Percentiles rank a stretch among this genome's conserved stretches.
Conservation (phyloP, 805 yeast genomes). For the Debaryomyces prosopidis region DNA sequence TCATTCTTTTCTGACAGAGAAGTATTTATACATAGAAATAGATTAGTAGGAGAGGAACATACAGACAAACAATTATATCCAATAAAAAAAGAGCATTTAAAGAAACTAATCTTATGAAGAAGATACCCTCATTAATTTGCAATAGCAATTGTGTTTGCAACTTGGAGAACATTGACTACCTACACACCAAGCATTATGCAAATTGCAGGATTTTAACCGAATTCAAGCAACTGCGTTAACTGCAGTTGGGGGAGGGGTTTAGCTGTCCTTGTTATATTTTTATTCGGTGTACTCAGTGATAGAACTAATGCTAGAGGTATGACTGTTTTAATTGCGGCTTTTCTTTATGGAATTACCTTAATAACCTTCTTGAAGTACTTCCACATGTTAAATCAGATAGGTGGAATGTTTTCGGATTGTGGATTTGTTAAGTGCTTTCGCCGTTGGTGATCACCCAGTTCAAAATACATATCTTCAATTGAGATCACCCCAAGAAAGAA, state of each 20-base stretch:
- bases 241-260: constrained; percentile 1
- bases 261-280: constrained; percentile 1
- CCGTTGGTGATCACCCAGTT: constrained; percentile 5
- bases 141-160: constrained; percentile 3
- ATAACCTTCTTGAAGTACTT: constrained; percentile 1
- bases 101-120: not conserved
- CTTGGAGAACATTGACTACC: constrained; percentile 5
- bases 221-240: constrained; percentile 5
- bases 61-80: not conserved
- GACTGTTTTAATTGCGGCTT: constrained; percentile 2
- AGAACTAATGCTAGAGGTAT: constrained; percentile 1
- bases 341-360: constrained; percentile 1
- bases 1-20: constrained; percentile 2
- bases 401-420: constrained; percentile 4
- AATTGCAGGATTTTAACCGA: constrained; percentile 3
- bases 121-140: constrained; percentile 5
- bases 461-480: constrained; percentile 4
- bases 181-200: constrained; percentile 3
- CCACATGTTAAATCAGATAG: constrained; percentile 1
- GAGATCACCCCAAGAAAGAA: constrained; percentile 5
- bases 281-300: constrained; percentile 4
- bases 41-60: not conserved
- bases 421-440: constrained; percentile 3
- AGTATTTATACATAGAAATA: not conserved
- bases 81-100: not conserved